phyloP scores from a whole-genome alignment of 805 yeast genomes.

The Metschnikowia borealis region DNA sequence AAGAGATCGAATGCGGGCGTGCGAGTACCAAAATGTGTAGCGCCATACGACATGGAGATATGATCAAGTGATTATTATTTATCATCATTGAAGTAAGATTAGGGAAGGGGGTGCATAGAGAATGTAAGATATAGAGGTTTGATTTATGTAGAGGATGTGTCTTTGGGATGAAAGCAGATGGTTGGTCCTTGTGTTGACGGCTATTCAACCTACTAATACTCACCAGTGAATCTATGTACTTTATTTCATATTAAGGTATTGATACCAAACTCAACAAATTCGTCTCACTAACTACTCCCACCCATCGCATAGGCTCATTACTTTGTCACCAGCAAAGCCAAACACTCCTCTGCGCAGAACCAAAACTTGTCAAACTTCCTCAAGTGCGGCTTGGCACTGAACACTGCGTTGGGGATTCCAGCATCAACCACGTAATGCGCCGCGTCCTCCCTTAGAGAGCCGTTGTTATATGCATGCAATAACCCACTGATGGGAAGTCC shows the following conservation, averaged over 20 bases:
- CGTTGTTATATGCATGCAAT: conserved; percentile 55
- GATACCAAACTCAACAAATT: not conserved
- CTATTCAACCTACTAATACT: too few species aligned
- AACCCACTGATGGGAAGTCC: conserved; percentile 72
- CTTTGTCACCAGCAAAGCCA: conserved; percentile 7
- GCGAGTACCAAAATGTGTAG: not conserved
- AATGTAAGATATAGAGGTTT: too few species aligned
- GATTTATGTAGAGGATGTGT: too few species aligned
- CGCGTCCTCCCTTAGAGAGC: conserved; percentile 39
- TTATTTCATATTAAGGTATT: not conserved
- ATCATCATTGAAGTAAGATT: too few species aligned
- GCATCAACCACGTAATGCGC: conserved; percentile 62
- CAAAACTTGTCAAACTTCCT: conserved; percentile 45
- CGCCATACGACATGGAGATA: too few species aligned
- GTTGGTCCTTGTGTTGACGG: too few species aligned
- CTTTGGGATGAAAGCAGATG: too few species aligned
- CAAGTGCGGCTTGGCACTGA: conserved; percentile 34
- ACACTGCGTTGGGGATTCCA: conserved; percentile 64
- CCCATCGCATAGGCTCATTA: not conserved
- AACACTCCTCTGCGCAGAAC: conserved; percentile 33
- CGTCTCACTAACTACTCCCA: not conserved
- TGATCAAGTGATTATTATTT: too few species aligned
- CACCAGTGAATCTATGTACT: too few species aligned
- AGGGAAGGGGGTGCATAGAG: too few species aligned
- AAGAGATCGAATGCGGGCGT: not conserved